These are phyloP conservation scores for Balakata baccata DNA, from an alignment of 345 rosid species.

Conservation along the genomic window DNA sequence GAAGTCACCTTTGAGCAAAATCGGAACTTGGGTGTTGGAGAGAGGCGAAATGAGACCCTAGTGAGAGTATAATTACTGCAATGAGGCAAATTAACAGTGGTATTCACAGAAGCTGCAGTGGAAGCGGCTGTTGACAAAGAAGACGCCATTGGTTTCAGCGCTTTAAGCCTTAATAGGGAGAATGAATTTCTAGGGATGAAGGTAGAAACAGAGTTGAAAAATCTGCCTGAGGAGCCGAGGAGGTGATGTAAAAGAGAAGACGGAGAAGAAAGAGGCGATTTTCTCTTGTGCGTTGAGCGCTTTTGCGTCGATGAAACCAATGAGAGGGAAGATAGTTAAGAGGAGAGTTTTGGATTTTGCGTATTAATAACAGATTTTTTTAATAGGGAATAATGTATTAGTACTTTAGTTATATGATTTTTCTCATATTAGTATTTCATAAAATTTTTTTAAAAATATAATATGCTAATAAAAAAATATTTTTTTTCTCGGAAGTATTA, in stretches of 20 bases:
- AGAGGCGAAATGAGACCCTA: constrained; percentile 44
- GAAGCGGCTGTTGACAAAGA: constrained; percentile 44
- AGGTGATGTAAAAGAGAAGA: neutral
- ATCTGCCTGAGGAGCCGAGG: neutral
- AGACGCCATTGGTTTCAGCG: constrained; percentile 34
- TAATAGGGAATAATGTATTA: no score
- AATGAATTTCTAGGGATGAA: neutral
- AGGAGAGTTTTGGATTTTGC: no score
- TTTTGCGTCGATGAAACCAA: constrained; percentile 14
- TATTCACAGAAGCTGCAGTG: constrained; percentile 39
- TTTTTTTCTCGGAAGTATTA: no score
- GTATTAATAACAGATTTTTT: no score
- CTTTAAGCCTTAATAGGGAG: neutral
- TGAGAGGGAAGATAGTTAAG: neutral
- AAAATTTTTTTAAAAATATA: no score
- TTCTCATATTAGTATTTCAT: no score
- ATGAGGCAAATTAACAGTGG: constrained; percentile 27
- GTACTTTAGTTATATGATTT: no score
- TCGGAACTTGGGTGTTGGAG: constrained; percentile 41
- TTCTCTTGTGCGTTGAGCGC: neutral
- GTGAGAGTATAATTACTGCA: constrained; percentile 20
- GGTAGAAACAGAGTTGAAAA: neutral
- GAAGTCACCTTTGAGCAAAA: constrained; percentile 47
- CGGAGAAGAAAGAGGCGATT: neutral
- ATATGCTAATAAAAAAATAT: no score